These are phyloP conservation scores for Crithidia bombi DNA, from an alignment of 208 protist genomes.

Conservation along the genomic window DNA sequence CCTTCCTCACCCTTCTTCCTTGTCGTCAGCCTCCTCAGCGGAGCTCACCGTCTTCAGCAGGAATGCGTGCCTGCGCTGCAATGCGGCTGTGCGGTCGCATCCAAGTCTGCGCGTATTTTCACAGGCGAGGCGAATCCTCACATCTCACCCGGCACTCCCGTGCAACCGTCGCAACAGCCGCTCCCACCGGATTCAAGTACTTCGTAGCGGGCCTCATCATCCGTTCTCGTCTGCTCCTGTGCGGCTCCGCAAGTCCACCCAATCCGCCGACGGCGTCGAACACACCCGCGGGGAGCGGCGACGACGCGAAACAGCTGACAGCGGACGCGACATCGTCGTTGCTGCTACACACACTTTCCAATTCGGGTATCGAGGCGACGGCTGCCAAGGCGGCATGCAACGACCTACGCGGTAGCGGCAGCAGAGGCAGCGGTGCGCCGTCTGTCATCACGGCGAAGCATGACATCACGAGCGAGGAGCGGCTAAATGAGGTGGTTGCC, in stretches of 20 bases:
- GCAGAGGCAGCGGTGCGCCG: conserved; percentile 29
- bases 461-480: conserved; percentile 55
- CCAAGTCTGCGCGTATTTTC: neutral
- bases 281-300: neutral
- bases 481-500: conserved; percentile 45
- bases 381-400: neutral
- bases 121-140: neutral
- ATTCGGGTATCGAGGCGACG: conserved; percentile 10
- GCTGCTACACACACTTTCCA: conserved; percentile 8
- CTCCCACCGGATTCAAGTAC: neutral
- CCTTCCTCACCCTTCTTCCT: neutral
- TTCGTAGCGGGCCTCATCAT: conserved; percentile 4
- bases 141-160: neutral
- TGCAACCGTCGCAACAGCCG: neutral
- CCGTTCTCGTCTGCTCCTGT: conserved; percentile 1
- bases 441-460: conserved; percentile 55
- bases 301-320: neutral
- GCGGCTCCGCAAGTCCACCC: neutral
- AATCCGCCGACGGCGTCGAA: neutral
- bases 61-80: neutral
- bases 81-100: neutral
- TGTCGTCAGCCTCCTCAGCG: neutral
- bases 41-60: neutral
- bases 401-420: neutral
- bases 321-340: neutral